Base-by-base conservation (phyloP, 352 stramenopile genomes). In the Phytophthora pisi region DNA sequence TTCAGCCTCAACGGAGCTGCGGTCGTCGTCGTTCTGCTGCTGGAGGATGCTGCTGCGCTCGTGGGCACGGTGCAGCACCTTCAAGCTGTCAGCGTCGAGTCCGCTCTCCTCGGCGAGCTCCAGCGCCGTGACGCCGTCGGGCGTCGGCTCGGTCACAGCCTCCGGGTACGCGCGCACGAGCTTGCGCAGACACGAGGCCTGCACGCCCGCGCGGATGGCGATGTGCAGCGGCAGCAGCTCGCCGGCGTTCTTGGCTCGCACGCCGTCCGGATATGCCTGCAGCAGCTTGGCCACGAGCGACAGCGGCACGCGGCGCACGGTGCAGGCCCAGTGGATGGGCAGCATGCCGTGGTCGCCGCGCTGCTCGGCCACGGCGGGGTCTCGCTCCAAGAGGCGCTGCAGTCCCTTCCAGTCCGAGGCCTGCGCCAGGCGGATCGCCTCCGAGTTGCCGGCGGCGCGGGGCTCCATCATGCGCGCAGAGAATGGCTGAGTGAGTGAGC, bases 261-360 rank as follows among this genome's bases (percentile, higher is more conserved):
- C 82, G 18, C 82, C 82, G 18, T 86, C 78, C 15, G 87, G 87
- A 60, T 88, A 81, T 4, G 84, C 85, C 46, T 75, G 63, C 13
- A 95, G 70, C 18, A 95, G 77, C 7, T 76, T 80, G 8, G 74
- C 58, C 26, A 95, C 72, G 15, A 95, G 72, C n/a, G 79, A 61
- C 10, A 92, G 55, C 5, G 87, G 86, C 40, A 90, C 83, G 9
- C 77, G 75, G 43, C 65, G 64, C 42, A 93, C 87, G 0, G 87
- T 93, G 66, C 84, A 93, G 9, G 76, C 85, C 87, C 87, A 95
- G 57, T 95, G 87, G 40, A 95, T 72, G 5, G 87, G 85, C n/a
- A 93, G 78, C 87, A 95, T 93, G 66, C 70, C 84, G 63, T 93
- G 90, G 56, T 92, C 83, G n/a, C 82, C 87, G 18, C 68, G 53